These are phyloP conservation scores for Talaromyces proteolyticus DNA, from an alignment of 495 filamentous ascomycete genomes.

Conservation along the genomic window DNA sequence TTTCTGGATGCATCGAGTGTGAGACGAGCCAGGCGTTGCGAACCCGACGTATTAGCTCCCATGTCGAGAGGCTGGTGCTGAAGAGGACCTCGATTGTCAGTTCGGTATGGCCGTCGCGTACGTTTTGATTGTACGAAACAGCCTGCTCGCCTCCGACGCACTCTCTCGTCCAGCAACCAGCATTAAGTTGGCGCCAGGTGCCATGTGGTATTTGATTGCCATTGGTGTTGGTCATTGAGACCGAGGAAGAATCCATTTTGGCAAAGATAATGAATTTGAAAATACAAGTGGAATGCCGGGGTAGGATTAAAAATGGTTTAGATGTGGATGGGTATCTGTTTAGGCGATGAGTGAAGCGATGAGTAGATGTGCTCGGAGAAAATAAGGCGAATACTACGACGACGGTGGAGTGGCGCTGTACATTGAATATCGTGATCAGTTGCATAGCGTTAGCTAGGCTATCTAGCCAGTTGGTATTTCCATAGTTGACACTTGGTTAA, in stretches of 20 bases:
- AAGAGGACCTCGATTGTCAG: background rate
- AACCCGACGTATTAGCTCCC: background rate
- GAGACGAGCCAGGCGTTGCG: background rate
- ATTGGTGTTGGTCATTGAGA: background rate
- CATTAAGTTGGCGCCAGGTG: background rate
- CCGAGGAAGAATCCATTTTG: background rate
- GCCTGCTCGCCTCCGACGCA: background rate
- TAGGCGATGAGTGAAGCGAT: background rate
- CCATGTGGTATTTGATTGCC: background rate
- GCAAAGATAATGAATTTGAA: background rate
- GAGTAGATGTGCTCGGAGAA: background rate
- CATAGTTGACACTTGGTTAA: background rate
- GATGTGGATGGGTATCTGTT: background rate
- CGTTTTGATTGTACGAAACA: background rate
- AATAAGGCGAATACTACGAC: background rate
- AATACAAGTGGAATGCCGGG: background rate
- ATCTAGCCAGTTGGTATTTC: background rate
- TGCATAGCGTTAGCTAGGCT: too few relatives aligned
- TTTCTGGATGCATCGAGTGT: background rate
- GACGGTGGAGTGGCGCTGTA: background rate
- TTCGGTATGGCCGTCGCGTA: background rate
- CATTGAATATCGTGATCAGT: background rate
- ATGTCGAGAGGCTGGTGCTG: background rate
- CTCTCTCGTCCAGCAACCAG: background rate
- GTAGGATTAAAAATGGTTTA: background rate